phyloP scores from a whole-genome alignment of 2,329 filamentous ascomycete species.

The Nothophaeocryptopus gaeumannii region DNA sequence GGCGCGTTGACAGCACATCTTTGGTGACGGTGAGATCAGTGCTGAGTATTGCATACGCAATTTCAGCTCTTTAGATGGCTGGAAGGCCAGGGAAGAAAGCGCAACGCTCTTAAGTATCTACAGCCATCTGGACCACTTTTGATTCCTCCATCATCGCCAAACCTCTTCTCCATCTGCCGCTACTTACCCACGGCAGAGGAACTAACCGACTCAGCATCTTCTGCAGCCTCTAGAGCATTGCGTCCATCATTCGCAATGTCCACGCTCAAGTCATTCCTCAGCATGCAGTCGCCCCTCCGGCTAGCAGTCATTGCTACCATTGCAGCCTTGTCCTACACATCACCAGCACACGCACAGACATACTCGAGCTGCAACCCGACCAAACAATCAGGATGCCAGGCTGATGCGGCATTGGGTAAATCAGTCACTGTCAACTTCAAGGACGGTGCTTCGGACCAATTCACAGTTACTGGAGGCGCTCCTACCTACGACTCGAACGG shows the following conservation, averaged over 20 bases:
- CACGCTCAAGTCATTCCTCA: constrained; percentile 26
- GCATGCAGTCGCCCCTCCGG: constrained; percentile 33
- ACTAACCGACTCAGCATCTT: neutral
- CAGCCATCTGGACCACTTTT: neutral
- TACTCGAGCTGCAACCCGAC: constrained; percentile 57
- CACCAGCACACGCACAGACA: constrained; percentile 49
- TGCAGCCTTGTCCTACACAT: constrained; percentile 37
- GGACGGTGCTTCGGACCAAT: constrained; percentile 72
- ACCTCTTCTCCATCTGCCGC: neutral
- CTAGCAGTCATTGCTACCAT: constrained; percentile 41
- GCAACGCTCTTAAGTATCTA: no score
- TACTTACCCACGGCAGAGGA: neutral
- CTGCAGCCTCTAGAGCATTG: constrained; percentile 1
- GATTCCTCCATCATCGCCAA: constrained; percentile 1
- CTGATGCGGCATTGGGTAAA: constrained; percentile 77
- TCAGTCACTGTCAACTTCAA: constrained; percentile 83
- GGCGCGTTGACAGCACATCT: no score
- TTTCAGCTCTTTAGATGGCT: no score
- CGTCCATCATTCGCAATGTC: constrained; percentile 20
- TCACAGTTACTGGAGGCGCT: constrained; percentile 62
- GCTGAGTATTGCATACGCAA: no score
- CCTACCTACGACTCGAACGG: constrained; percentile 75
- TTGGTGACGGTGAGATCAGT: no score
- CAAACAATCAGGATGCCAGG: constrained; percentile 59
- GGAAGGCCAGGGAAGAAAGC: no score